Evolutionary conservation across 805 yeast genomes (phyloP), one percentile per base, ranked within the genome.

Genomic region (Hyphopichia homilentoma): DNA sequence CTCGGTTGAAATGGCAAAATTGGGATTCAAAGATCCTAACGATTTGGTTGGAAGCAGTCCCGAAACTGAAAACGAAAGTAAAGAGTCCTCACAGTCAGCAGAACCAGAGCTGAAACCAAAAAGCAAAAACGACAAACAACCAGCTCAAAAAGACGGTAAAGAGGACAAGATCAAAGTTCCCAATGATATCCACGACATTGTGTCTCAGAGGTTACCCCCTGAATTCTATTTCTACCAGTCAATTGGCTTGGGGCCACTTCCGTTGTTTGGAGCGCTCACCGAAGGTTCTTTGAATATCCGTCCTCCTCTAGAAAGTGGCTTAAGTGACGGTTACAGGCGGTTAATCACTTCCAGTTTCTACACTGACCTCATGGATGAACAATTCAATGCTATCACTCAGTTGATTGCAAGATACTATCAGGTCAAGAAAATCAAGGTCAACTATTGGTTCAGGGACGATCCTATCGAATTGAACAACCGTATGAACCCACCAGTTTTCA

Each of bases 351-450:
- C 68, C 9, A 61, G 57, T 23, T 56, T 57, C 22, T 67, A 74
- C 29, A 60, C 69, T 11, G 72, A 73, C 12, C 54, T 77, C 35
- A 73, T 82, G 34, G 80, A 81, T 33, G 69, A 72, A 44, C 79
- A 80, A 33, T 65, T 85, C 35, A 81, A 81, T 41, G 60, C 85
- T 31, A 59, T 89, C 15, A 77, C 94, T 11, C 79, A 77, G 44
- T 73, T 81, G 16, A 70, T 88, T 45, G 81, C 86, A 41, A 79
- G 97, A 52, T 90, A 85, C 58, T 87, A 79, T 54, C 97, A 89
- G 52, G 81, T 75, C 38, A 84, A 81, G 50, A 77, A 72, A 35
- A 68, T 85, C 23, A 61, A 68, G 27, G 73, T 73, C 16, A 53
- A 61, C 12, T 73, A 61, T 38, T 81, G 83, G 81, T 81, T 66